These are phyloP conservation scores for Sequoia sempervirens DNA, from an alignment of 75 land plant species.

Conservation along the genomic window DNA sequence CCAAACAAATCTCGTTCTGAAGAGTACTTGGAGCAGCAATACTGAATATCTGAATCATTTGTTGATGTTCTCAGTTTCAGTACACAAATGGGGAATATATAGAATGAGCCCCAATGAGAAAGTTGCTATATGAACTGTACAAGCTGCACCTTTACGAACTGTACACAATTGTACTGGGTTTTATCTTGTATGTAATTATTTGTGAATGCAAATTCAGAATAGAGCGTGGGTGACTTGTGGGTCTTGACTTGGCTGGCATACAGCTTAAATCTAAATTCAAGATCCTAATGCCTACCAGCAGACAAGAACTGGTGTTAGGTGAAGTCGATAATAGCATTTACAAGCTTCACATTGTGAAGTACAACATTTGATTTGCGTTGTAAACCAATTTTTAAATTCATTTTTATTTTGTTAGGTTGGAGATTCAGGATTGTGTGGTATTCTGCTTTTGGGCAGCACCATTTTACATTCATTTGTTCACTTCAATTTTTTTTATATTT, in stretches of 20 bases:
- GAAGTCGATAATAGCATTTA: not conserved
- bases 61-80: not conserved
- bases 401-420: not conserved
- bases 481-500: not conserved
- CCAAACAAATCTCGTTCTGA: conserved; percentile 3
- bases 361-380: not conserved
- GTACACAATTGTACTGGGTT: not conserved
- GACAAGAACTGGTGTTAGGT: not conserved
- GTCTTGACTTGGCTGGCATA: not conserved
- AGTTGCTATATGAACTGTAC: not conserved
- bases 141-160: not conserved
- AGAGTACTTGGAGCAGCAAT: conserved; percentile 6
- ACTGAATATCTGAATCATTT: not conserved
- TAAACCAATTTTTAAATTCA: not conserved
- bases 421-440: not conserved
- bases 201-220: not conserved
- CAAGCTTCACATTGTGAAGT: not conserved
- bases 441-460: not conserved
- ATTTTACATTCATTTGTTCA: not conserved
- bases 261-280: not conserved
- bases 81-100: not conserved
- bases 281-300: not conserved
- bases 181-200: not conserved
- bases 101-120: not conserved
- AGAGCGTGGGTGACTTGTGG: not conserved